phyloP scores from a whole-genome alignment of 441 rosid species.

The Francoa sonchifolia region DNA sequence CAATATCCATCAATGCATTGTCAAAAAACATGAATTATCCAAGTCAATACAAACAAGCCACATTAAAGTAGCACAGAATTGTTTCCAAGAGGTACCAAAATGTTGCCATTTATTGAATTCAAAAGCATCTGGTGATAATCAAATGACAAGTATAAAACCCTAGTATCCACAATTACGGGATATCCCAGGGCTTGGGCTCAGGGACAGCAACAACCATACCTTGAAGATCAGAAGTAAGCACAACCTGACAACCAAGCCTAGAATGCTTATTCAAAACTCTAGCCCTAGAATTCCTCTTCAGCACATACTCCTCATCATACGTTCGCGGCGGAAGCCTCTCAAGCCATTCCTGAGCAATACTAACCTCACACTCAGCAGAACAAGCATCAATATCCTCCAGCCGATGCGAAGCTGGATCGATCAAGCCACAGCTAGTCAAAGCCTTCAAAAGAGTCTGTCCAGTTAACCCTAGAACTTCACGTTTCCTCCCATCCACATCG shows the following conservation, averaged over 20 bases:
- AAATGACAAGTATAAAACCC: too few species aligned
- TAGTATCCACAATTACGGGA: slow-evolving; percentile 32
- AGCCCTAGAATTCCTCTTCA: slow-evolving; percentile 65
- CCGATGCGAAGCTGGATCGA: slow-evolving; percentile 80
- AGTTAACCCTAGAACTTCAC: slow-evolving; percentile 55
- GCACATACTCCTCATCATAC: slow-evolving; percentile 81
- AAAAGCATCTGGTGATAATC: too few species aligned
- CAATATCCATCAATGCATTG: too few species aligned
- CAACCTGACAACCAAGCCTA: slow-evolving; percentile 80
- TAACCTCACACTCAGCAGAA: slow-evolving; percentile 93
- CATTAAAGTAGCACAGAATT: too few species aligned
- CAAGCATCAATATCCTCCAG: slow-evolving; percentile 91
- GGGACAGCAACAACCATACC: slow-evolving; percentile 97
- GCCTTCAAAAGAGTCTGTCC: slow-evolving; percentile 82
- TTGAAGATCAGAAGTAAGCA: slow-evolving; percentile 57
- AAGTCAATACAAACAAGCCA: background rate
- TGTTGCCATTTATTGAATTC: slow-evolving; percentile 16
- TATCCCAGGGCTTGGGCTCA: slow-evolving; percentile 94
- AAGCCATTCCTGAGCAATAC: slow-evolving; percentile 88
- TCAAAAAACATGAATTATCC: too few species aligned
- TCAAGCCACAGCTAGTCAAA: slow-evolving; percentile 47
- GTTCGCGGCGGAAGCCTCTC: slow-evolving; percentile 64
- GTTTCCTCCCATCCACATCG: slow-evolving; percentile 57
- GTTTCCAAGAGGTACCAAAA: too few species aligned
- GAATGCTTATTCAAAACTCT: slow-evolving; percentile 82